Percentiles rank a stretch among this genome's conserved stretches.
Conservation (phyloP, 345 rosid genomes). For the Firmiana major region DNA sequence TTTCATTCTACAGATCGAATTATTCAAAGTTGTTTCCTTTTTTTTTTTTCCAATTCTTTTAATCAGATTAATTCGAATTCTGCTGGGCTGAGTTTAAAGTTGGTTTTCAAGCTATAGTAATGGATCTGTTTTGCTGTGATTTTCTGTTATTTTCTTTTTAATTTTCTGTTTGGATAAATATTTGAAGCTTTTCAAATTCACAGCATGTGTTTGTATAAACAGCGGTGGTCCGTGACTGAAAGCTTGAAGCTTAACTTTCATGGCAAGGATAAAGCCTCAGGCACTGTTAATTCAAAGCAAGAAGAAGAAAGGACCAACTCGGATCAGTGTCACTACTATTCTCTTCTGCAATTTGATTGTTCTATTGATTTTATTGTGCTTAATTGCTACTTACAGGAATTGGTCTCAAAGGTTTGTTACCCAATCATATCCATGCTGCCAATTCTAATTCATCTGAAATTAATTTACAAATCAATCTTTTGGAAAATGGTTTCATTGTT, state of each 20-base stretch:
- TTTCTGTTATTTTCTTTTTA: neutral
- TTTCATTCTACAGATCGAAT: neutral
- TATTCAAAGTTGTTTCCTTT: neutral
- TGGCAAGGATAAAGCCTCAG: slow-evolving; percentile 76
- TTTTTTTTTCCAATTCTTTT: neutral
- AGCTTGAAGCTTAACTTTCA: slow-evolving; percentile 10
- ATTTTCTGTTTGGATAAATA: neutral
- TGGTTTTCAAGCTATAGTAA: neutral
- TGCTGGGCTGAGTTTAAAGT: neutral
- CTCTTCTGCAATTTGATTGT: slow-evolving; percentile 34
- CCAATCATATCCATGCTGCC: neutral
- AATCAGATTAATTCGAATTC: neutral
- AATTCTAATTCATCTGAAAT: neutral
- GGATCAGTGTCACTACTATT: slow-evolving; percentile 38
- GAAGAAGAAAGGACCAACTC: slow-evolving; percentile 56
- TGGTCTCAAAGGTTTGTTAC: slow-evolving; percentile 46
- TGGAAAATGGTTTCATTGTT: slow-evolving; percentile 9
- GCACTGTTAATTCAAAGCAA: slow-evolving; percentile 59
- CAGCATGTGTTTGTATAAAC: neutral
- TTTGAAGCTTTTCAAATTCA: neutral
- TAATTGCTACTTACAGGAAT: slow-evolving; percentile 40
- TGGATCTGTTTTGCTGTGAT: neutral
- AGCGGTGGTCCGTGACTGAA: neutral
- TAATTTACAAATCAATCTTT: neutral
- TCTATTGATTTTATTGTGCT: slow-evolving; percentile 30